Conservation (phyloP, 139 green algal genomes). For the Chlamydomonas incerta region DNA sequence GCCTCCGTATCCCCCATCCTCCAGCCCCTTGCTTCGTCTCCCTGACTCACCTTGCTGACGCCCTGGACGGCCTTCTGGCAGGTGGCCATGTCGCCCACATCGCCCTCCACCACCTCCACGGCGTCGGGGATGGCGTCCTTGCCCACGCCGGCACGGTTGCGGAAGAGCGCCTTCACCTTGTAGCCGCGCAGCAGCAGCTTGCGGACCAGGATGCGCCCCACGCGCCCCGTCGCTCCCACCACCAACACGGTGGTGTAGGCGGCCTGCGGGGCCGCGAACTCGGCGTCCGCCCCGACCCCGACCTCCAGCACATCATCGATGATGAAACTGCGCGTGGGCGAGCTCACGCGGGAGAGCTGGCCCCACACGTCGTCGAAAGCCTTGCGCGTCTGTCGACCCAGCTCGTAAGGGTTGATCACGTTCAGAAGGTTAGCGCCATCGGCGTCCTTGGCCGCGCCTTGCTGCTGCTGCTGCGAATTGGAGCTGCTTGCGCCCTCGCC, state of each 20-base stretch:
- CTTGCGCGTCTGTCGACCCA: constrained; percentile 81
- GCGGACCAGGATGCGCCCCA: constrained; percentile 91
- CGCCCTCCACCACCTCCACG: constrained; percentile 87
- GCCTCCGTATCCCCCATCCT: neutral
- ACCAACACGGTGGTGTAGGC: constrained; percentile 94
- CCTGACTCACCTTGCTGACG: constrained; percentile 87
- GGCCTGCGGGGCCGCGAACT: constrained; percentile 81
- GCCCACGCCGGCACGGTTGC: constrained; percentile 54
- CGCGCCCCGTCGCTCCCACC: constrained; percentile 90
- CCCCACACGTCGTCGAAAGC: constrained; percentile 91
- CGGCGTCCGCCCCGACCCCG: constrained; percentile 44
- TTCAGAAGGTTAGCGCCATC: constrained; percentile 48
- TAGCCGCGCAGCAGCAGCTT: constrained; percentile 98
- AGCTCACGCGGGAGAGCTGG: constrained; percentile 63
- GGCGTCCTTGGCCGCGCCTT: neutral
- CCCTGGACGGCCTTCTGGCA: constrained; percentile 84
- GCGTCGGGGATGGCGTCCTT: constrained; percentile 73
- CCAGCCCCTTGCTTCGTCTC: neutral
- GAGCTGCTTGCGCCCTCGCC: constrained; percentile 10
- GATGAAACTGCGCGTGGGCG: constrained; percentile 52
- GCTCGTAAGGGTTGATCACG: constrained; percentile 80
- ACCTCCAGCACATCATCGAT: constrained; percentile 47
- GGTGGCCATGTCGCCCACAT: constrained; percentile 83
- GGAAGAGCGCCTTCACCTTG: constrained; percentile 84
- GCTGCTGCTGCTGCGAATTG: neutral